phyloP scores from a whole-genome alignment of 352 stramenopile genomes.

The Globisporangium heterothallicum region DNA sequence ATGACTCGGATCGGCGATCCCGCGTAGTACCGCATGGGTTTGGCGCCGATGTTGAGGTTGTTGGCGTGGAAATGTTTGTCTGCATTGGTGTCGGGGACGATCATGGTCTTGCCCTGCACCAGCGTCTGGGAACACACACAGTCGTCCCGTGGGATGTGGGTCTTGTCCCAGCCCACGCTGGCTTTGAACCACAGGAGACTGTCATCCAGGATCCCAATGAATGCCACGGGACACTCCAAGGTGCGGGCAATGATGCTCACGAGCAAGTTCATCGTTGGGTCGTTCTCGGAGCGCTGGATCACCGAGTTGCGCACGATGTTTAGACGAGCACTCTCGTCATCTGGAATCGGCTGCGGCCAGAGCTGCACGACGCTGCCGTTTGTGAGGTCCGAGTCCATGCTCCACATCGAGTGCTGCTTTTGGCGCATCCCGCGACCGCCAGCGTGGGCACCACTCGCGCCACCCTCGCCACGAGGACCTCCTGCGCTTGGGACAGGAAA shows the following conservation, averaged over 20 bases:
- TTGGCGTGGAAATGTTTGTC: conserved; percentile 70
- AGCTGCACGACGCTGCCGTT: conserved; percentile 59
- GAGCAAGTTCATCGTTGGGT: conserved; percentile 71
- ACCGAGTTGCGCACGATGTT: conserved; percentile 45
- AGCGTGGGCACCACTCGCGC: background rate
- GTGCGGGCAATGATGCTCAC: conserved; percentile 65
- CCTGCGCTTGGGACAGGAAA: background rate
- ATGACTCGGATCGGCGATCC: conserved; percentile 50
- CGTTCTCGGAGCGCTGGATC: conserved; percentile 43
- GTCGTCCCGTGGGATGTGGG: conserved; percentile 48
- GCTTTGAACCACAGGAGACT: conserved; percentile 59
- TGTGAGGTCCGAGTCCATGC: conserved; percentile 57
- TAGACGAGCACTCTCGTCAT: conserved; percentile 43
- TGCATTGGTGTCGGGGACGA: conserved; percentile 55
- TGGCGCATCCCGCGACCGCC: conserved; percentile 8
- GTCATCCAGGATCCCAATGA: conserved; percentile 65
- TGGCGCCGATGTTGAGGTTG: conserved; percentile 31
- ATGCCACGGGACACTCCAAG: conserved; percentile 56
- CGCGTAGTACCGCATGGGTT: conserved; percentile 59
- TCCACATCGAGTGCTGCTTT: conserved; percentile 50
- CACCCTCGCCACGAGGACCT: too few relatives aligned
- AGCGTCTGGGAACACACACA: conserved; percentile 47
- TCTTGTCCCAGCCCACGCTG: conserved; percentile 52
- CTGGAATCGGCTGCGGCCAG: conserved; percentile 42
- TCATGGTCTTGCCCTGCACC: conserved; percentile 39